Base-by-base conservation (phyloP, 306 rosid genomes). In the Myrica gale region DNA sequence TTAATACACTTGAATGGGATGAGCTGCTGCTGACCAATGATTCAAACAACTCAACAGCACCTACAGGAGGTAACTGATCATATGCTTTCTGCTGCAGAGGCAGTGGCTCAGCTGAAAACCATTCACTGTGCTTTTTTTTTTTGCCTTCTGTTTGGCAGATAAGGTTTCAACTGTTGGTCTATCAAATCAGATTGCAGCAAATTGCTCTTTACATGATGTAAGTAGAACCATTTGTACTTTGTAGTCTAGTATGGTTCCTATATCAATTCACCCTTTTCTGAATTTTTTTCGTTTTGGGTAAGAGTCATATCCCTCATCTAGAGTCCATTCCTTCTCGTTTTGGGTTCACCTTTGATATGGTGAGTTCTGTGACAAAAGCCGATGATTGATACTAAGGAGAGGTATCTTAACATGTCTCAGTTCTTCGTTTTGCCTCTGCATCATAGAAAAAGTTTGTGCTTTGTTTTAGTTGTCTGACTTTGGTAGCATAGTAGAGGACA, bases 1-100 rank as follows among this genome's bases (percentile, higher is more conserved):
- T 96, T 78, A 96, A 96, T 81, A 92, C 99, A 61, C 99, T 96
- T 56, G 99, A 96, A 54, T 96, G 99, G 99, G 97, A 96, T 78
- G 99, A 96, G 21, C 96, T 96, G 61, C 97, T 96, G 66, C 87
- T 66, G 58, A 32, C 83, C 76, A 79, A 85, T 66, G 97, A 90
- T 74, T 84, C 68, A 67, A 73, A 68, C 79, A 69, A 85, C 69
- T 45, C 80, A 52, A 20, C 69, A 41, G 17, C 76, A 3, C 80
- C 79, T 81, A 72, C 80, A 79, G 91, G 84, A 88, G 97, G 99
- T 95, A 92, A 91, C 74, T 68, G 75, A 73, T 74, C 71, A 20
- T 47, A 71, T 70, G 70, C 67, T n/a, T 77, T 73, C 74, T 83
- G 54, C 71, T 66, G 77, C 73, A 77, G 69, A 72, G 65, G 51